Base-by-base conservation (phyloP, 2,329 filamentous ascomycete genomes). In the Simplicillium aogashimaense region DNA sequence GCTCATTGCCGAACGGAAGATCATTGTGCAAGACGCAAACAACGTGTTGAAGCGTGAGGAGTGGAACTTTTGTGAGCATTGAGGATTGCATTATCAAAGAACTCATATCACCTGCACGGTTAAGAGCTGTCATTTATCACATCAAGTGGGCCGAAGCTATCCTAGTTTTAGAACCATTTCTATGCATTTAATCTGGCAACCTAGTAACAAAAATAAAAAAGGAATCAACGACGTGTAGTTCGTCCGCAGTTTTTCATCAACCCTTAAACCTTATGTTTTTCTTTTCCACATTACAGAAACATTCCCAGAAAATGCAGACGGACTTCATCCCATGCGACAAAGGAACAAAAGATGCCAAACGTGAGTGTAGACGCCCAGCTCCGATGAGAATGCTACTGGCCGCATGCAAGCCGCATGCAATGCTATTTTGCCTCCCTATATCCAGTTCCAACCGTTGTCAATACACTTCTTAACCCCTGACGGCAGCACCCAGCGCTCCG, bases 401-500 rank as follows among this genome's bases (percentile, higher is more conserved):
- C 6, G 9, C 20, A 25, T 18, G 33, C 33, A 9, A 16, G 18
- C 15, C 33, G 15, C 15, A 18, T 35, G 33, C 15, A 16, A 35
- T 15, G 13, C 18, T 35, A 17, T 35, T 18, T 35, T 35, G 15
- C 15, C 33, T 35, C 14, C 33, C 15, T 35, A 5, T 35, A 35
- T 18, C 33, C 33, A 25, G 20, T 25, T 25, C 20, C 20, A 25
- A 35, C 11, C 33, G 9, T 15, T 16, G 11, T 35, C 35, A 37
- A 37, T 14, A 28, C 20, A 20, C 9, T 37, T 16, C 35, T 54
- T 70, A 81, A 60, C 73, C 75, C 53, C 78, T 67, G 46, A 82
- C 76, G 40, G 76, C 78, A 50, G 75, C 76, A 53, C 84, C 83
- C 61, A 90, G 66, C 45, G 83, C 85, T 62, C 85, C 85, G 46